phyloP scores from a whole-genome alignment of 2,329 filamentous ascomycete genomes.

The Alternaria sp. region DNA sequence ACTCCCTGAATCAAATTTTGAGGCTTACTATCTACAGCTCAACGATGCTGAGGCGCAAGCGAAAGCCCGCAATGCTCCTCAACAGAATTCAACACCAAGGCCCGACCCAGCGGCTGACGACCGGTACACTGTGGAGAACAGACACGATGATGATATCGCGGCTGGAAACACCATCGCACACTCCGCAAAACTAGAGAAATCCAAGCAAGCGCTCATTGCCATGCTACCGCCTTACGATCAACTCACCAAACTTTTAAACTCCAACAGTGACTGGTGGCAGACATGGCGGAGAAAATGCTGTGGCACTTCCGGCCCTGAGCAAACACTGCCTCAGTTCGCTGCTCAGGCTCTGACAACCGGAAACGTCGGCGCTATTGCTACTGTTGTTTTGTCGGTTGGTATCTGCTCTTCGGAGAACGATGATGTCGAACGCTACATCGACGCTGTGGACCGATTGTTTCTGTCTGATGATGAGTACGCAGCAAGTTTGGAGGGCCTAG shows the following conservation, averaged over 20 bases:
- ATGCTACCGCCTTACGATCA: conserved; percentile 49
- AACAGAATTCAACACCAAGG: conserved; percentile 29
- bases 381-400: conserved; percentile 51
- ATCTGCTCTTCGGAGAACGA: conserved; percentile 52
- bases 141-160: conserved; percentile 41
- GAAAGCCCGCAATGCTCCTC: conserved; percentile 37
- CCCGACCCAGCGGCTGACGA: conserved; percentile 22
- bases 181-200: conserved; percentile 47
- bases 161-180: conserved; percentile 28
- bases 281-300: conserved; percentile 55
- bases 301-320: conserved; percentile 52
- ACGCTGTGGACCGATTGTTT: conserved; percentile 59
- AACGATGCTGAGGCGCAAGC: conserved; percentile 48
- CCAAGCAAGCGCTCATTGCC: conserved; percentile 48
- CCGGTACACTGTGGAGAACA: conserved; percentile 45
- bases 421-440: conserved; percentile 58
- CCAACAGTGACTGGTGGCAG: conserved; percentile 55
- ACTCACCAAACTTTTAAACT: conserved; percentile 45
- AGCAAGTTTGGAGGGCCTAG: conserved; percentile 62
- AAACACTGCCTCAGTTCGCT: conserved; percentile 53
- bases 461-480: conserved; percentile 60
- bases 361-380: conserved; percentile 51
- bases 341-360: conserved; percentile 56
- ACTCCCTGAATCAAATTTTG: background rate
- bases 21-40: conserved; percentile 38